Conservation (phyloP, 768 basidiomycete genomes). For the Filobasidium floriforme region DNA sequence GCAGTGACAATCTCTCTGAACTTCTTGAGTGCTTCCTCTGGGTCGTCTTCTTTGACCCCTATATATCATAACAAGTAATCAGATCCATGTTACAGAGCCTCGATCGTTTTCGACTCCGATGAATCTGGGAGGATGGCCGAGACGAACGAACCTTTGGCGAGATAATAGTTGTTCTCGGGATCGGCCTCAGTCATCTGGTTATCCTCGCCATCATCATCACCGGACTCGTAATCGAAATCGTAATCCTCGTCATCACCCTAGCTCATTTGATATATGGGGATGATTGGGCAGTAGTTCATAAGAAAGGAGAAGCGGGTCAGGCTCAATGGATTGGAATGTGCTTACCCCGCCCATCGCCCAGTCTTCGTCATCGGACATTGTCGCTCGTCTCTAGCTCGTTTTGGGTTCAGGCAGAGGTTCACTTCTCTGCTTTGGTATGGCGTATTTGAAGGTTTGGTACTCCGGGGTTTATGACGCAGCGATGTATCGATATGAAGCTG, state of each 20-base stretch:
- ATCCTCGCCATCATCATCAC: slow-evolving; percentile 57
- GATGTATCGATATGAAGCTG: no score
- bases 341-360: slow-evolving; percentile 45
- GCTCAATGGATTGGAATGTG: slow-evolving; percentile 9
- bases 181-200: slow-evolving; percentile 67
- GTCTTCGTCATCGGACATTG: slow-evolving; percentile 47
- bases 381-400: slow-evolving; percentile 2
- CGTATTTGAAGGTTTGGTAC: no score
- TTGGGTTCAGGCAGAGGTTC: background rate
- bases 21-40: slow-evolving; percentile 82
- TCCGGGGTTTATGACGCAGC: no score
- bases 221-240: slow-evolving; percentile 92
- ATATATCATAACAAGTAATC: background rate
- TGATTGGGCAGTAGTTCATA: background rate
- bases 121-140: background rate
- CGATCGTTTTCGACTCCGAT: background rate
- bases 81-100: background rate
- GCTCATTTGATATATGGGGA: slow-evolving; percentile 10
- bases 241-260: slow-evolving; percentile 57
- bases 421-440: background rate
- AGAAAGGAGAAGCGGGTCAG: background rate
- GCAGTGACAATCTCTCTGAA: slow-evolving; percentile 81
- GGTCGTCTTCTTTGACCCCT: slow-evolving; percentile 92
- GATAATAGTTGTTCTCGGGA: slow-evolving; percentile 97
- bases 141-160: slow-evolving; percentile 71